These are phyloP conservation scores for Colletotrichum cereale DNA, from an alignment of 2,329 filamentous ascomycete species.

Conservation along the genomic window DNA sequence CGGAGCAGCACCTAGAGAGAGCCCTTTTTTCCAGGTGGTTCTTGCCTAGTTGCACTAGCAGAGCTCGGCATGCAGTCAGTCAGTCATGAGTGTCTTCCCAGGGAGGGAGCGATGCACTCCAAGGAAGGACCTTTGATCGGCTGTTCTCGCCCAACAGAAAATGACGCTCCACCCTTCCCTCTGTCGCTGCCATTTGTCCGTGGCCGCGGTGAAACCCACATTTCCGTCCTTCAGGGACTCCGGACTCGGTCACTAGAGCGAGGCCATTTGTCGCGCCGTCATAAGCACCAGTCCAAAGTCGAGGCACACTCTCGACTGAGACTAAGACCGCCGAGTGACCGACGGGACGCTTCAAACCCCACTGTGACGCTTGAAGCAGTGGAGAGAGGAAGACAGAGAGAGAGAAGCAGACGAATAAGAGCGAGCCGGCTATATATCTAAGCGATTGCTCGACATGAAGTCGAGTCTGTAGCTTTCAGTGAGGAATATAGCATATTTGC, in stretches of 20 bases:
- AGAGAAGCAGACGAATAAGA: too few species aligned
- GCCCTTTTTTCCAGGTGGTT: conserved; percentile 6
- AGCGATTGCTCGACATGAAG: background rate
- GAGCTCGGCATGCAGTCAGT: conserved; percentile 11
- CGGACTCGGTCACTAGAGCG: conserved; percentile 29
- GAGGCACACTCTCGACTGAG: too few species aligned
- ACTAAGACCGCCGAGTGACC: background rate
- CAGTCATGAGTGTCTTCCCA: background rate
- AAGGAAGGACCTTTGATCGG: conserved; percentile 4
- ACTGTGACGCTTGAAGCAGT: background rate
- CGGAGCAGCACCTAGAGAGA: conserved; percentile 1
- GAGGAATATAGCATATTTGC: background rate
- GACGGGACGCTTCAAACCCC: background rate
- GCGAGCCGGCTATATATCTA: background rate
- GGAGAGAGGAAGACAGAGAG: background rate
- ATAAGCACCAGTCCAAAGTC: background rate
- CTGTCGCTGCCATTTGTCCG: background rate
- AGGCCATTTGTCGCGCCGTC: conserved; percentile 4
- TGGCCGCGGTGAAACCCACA: conserved; percentile 30
- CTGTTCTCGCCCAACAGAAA: conserved; percentile 34
- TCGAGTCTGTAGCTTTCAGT: background rate
- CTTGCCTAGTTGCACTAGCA: conserved; percentile 30
- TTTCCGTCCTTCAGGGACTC: conserved; percentile 22
- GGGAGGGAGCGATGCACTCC: conserved; percentile 16
- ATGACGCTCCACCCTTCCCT: conserved; percentile 16